Evolutionary conservation across 2,329 filamentous ascomycete genomes (phyloP).

Genomic region (Coniochaeta ligniaria): DNA sequence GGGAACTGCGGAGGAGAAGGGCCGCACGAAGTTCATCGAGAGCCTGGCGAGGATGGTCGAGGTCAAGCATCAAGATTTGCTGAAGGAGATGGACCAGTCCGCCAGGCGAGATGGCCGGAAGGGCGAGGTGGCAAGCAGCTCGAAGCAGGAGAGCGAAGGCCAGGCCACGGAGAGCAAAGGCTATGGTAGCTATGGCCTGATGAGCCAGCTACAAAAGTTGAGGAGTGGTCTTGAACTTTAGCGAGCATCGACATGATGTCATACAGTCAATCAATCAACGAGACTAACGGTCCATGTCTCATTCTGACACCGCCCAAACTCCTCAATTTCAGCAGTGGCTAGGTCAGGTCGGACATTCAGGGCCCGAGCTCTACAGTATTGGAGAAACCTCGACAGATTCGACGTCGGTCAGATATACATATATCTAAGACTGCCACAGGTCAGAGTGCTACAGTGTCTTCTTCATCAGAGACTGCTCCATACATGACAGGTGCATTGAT

Average conservation of each 20-base stretch:
- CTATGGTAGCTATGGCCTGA: slow-evolving; percentile 54
- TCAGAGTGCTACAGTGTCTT: no score
- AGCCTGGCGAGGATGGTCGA: slow-evolving; percentile 74
- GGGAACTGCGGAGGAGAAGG: slow-evolving; percentile 91
- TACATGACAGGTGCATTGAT: no score
- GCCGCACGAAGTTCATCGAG: slow-evolving; percentile 74
- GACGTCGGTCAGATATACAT: no score
- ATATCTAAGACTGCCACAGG: no score
- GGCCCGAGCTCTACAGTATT: no score
- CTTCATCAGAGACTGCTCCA: no score
- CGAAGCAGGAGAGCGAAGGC: slow-evolving; percentile 21
- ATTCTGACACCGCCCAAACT: no score
- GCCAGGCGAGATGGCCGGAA: not conserved
- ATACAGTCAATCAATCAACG: not conserved
- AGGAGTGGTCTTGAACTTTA: slow-evolving; percentile 24
- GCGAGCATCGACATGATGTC: not conserved
- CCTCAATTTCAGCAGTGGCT: no score
- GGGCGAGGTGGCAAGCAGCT: not conserved
- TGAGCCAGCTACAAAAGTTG: slow-evolving; percentile 56
- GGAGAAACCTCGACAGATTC: no score
- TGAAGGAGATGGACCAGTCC: slow-evolving; percentile 41
- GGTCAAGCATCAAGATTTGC: slow-evolving; percentile 53
- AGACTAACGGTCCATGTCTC: not conserved
- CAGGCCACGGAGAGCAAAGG: slow-evolving; percentile 39
- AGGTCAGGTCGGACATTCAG: no score